A percentile compares a stretch with the other conserved stretches of the same genome.
These are phyloP conservation scores for Myriosclerotinia duriaeana DNA, from an alignment of 2,329 filamentous ascomycete species.

Conservation along the genomic window DNA sequence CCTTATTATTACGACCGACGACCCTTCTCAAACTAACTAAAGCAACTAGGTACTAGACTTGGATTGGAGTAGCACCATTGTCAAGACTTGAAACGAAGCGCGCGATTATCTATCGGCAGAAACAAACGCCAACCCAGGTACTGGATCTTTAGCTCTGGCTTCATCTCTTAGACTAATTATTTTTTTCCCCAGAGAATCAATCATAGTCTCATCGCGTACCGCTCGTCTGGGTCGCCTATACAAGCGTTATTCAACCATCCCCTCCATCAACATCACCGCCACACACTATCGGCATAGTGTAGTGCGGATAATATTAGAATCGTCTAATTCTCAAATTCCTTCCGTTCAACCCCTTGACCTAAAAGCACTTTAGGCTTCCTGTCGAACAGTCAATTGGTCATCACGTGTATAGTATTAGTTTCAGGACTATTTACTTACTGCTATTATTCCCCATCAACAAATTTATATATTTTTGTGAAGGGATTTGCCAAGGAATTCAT, in stretches of 20 bases:
- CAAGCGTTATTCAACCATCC: slow-evolving; percentile 30
- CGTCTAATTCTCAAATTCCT: slow-evolving; percentile 4
- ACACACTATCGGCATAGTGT: background rate
- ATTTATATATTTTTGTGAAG: slow-evolving; percentile 1
- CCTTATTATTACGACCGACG: slow-evolving; percentile 5
- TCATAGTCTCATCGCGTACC: slow-evolving; percentile 30
- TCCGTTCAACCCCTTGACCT: background rate
- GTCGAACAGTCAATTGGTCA: background rate
- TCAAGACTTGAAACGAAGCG: slow-evolving; percentile 27
- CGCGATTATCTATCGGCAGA: slow-evolving; percentile 24
- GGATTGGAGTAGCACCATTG: slow-evolving; percentile 19
- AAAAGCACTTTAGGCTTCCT: background rate
- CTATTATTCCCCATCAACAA: slow-evolving; percentile 9
- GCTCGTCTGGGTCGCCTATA: slow-evolving; percentile 34
- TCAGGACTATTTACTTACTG: background rate
- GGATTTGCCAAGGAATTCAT: slow-evolving; percentile 29
- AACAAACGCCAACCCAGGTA: slow-evolving; percentile 27
- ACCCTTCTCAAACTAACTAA: slow-evolving; percentile 10
- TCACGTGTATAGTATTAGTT: slow-evolving; percentile 13
- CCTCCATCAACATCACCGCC: slow-evolving; percentile 16
- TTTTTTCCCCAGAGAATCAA: slow-evolving; percentile 28
- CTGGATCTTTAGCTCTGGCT: slow-evolving; percentile 22
- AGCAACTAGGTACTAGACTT: slow-evolving; percentile 12
- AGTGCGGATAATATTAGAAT: background rate
- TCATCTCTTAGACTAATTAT: slow-evolving; percentile 23